Evolutionary conservation across 2,329 filamentous ascomycete genomes (phyloP).

Genomic region (Nemania bipapillata): DNA sequence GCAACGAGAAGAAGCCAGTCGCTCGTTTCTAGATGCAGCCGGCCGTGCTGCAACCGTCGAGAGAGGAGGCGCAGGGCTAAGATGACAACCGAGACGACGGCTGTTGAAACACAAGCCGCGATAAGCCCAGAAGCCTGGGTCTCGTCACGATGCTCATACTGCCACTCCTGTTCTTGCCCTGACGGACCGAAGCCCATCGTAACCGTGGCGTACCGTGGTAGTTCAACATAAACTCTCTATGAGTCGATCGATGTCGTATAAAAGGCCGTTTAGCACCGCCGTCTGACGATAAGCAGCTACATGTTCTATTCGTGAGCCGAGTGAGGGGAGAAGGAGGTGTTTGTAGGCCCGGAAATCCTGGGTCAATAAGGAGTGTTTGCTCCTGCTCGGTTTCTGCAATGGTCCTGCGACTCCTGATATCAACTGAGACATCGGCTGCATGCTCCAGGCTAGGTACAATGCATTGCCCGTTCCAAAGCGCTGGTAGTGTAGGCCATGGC

Average conservation of each 20-base stretch:
- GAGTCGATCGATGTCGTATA: not conserved
- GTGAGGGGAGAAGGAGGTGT: not conserved
- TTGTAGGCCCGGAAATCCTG: not conserved
- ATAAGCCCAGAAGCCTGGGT: slow-evolving; percentile 19
- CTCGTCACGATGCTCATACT: slow-evolving; percentile 31
- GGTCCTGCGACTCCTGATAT: not conserved
- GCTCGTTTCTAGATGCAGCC: slow-evolving; percentile 22
- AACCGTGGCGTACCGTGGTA: not conserved
- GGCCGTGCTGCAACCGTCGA: slow-evolving; percentile 14
- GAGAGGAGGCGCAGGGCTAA: slow-evolving; percentile 28
- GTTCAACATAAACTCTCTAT: slow-evolving; percentile 9
- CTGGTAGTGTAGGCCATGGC: not conserved
- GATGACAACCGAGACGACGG: slow-evolving; percentile 20
- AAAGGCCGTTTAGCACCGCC: slow-evolving; percentile 6
- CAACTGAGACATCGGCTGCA: slow-evolving; percentile 23
- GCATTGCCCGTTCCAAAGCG: not conserved
- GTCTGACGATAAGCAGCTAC: slow-evolving; percentile 4
- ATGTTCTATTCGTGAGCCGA: slow-evolving; percentile 5
- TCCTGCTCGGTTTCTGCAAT: slow-evolving; percentile 5
- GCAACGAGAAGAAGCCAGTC: slow-evolving; percentile 31
- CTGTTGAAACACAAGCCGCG: slow-evolving; percentile 23
- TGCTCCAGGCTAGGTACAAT: slow-evolving; percentile 10
- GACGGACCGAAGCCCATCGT: slow-evolving; percentile 23
- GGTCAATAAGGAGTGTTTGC: not conserved
- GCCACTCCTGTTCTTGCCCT: slow-evolving; percentile 25